These are phyloP conservation scores for Pseudogymnoascus sp. DNA, from an alignment of 2,329 filamentous ascomycete genomes.

Conservation along the genomic window DNA sequence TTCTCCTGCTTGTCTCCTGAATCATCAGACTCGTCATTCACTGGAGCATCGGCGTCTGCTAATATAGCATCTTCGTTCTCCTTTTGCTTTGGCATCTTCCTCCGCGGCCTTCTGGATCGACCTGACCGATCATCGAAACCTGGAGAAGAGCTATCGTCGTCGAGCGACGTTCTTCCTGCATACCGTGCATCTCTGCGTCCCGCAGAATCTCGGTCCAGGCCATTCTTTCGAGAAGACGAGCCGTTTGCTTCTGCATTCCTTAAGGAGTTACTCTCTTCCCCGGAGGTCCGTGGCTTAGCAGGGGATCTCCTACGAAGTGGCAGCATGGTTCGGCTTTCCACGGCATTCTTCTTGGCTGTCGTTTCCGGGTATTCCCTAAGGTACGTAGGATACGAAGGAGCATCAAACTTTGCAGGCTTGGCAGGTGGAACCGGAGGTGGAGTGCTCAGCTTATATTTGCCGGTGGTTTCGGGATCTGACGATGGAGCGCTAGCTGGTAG, in stretches of 20 bases:
- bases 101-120: conserved; percentile 25
- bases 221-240: conserved; percentile 22
- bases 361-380: conserved; percentile 32
- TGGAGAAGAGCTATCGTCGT: conserved; percentile 25
- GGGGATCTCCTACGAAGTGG: conserved; percentile 26
- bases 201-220: no score
- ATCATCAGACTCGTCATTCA: conserved; percentile 35
- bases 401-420: conserved; percentile 30
- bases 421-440: conserved; percentile 21
- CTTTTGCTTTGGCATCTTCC: conserved; percentile 26
- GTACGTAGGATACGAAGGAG: conserved; percentile 31
- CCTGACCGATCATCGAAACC: conserved; percentile 27
- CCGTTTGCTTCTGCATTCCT: conserved; percentile 30
- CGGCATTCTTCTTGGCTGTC: conserved; percentile 21
- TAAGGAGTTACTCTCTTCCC: conserved; percentile 15
- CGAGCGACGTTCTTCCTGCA: conserved; percentile 11
- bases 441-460: conserved; percentile 19
- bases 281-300: conserved; percentile 11
- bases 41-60: conserved; percentile 32
- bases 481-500: conserved; percentile 20
- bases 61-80: conserved; percentile 29
- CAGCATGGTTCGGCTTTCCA: conserved; percentile 26
- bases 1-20: conserved; percentile 36
- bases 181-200: background rate
- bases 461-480: conserved; percentile 25